Evolutionary conservation across 176 grass and related monocot species (phyloP).

Genomic region (Eleusine indica): DNA sequence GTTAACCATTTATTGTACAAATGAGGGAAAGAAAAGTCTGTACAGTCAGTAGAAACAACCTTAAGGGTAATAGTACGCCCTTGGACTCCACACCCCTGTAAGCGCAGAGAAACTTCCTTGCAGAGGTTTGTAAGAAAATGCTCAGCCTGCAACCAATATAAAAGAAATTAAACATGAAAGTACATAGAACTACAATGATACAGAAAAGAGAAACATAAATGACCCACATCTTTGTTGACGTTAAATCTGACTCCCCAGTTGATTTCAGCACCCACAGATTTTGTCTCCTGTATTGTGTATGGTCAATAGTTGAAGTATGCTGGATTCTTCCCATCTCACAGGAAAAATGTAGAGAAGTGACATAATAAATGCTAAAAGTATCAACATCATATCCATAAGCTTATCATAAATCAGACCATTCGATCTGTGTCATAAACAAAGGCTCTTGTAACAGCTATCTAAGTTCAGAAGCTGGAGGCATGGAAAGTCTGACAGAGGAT

Average conservation of each 20-base stretch:
- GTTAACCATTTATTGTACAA: constrained; percentile 27
- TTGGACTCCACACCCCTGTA: constrained; percentile 87
- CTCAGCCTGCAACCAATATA: constrained; percentile 61
- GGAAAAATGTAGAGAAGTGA: not conserved
- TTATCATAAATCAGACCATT: not conserved
- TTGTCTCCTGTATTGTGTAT: constrained; percentile 73
- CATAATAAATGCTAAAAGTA: not conserved
- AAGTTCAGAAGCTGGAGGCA: not conserved
- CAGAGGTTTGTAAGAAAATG: constrained; percentile 88
- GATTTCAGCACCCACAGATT: constrained; percentile 93
- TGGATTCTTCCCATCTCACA: constrained; percentile 9
- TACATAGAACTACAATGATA: constrained; percentile 3
- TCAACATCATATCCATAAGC: not conserved
- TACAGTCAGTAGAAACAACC: constrained; percentile 50
- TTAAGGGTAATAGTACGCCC: constrained; percentile 91
- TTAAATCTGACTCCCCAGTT: constrained; percentile 99
- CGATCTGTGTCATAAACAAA: not conserved
- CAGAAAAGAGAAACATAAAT: constrained; percentile 18
- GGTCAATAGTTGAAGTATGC: constrained; percentile 30
- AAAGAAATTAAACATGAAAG: constrained; percentile 36
- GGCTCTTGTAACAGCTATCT: not conserved
- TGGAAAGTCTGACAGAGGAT: not conserved
- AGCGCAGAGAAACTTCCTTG: constrained; percentile 88
- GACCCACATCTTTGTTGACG: constrained; percentile 71
- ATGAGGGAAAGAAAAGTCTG: constrained; percentile 21